A percentile compares a stretch with the other conserved stretches of the same genome.
phyloP scores from a whole-genome alignment of 2,329 filamentous ascomycete species.

The Pseudocercospora eumusae region DNA sequence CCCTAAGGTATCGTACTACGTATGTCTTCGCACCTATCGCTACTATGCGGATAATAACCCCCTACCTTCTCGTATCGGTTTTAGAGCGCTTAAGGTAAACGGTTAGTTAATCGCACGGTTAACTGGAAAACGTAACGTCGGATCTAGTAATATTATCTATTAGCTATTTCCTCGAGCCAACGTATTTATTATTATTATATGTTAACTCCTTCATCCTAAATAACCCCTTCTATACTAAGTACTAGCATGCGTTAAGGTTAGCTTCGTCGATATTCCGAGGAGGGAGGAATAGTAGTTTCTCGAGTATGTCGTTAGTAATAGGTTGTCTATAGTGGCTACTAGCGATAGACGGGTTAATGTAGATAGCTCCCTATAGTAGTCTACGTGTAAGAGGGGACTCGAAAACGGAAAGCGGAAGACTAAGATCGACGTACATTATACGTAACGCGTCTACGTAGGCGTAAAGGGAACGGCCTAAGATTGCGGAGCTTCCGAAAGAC shows the following conservation, averaged over 20 bases:
- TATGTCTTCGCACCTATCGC: too few species aligned
- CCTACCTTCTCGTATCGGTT: background rate
- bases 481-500: background rate
- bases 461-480: background rate
- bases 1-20: too few species aligned
- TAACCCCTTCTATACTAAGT: too few species aligned
- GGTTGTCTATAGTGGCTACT: background rate
- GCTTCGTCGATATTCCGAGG: background rate
- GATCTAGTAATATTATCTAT: background rate
- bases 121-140: background rate
- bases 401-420: background rate
- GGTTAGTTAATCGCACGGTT: conserved; percentile 3
- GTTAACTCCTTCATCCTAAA: background rate
- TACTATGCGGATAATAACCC: too few species aligned
- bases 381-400: background rate
- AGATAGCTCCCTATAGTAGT: background rate
- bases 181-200: background rate
- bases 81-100: conserved; percentile 5
- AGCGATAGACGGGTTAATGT: background rate
- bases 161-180: background rate
- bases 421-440: background rate
- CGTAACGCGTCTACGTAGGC: background rate
- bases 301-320: background rate
- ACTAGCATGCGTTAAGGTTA: too few species aligned
- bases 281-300: background rate